Conservation (phyloP, 768 basidiomycete genomes). For the Lactarius evosmus region DNA sequence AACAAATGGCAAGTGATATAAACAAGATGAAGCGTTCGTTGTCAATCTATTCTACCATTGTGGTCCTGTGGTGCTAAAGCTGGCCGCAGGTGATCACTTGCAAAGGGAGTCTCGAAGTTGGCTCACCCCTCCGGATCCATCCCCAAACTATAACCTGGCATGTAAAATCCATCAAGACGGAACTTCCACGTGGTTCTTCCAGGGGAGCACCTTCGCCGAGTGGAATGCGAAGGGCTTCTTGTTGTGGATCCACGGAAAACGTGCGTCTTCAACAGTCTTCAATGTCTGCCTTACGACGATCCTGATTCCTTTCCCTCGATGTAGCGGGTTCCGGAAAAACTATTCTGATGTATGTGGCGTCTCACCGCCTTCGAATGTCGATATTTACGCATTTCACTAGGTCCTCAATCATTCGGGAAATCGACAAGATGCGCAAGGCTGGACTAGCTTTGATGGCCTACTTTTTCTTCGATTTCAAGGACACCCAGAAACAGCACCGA, state of each 20-base stretch:
- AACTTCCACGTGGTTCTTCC: slow-evolving; percentile 1
- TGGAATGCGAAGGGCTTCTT: not conserved
- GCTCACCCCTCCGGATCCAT: slow-evolving; percentile 15
- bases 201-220: not conserved
- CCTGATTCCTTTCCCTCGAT: not conserved
- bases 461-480: slow-evolving; percentile 14
- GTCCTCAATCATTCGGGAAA: not conserved
- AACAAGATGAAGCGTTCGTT: not conserved
- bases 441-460: slow-evolving; percentile 4
- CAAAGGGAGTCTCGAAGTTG: not conserved
- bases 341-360: not conserved
- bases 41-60: not conserved
- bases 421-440: not conserved
- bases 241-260: slow-evolving; percentile 12
- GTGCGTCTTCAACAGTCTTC: not conserved
- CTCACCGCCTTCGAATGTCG: not conserved
- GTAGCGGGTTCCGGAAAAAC: slow-evolving; percentile 14
- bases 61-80: not conserved
- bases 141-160: not conserved
- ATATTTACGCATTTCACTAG: not conserved
- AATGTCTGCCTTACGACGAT: not conserved
- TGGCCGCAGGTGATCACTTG: not conserved
- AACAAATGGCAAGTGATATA: not conserved
- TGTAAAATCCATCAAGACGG: not conserved
- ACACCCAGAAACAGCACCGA: not conserved